These are phyloP conservation scores for Brachypodium distachyon DNA, from an alignment of 202 grass and related monocot species.

Conservation along the genomic window DNA sequence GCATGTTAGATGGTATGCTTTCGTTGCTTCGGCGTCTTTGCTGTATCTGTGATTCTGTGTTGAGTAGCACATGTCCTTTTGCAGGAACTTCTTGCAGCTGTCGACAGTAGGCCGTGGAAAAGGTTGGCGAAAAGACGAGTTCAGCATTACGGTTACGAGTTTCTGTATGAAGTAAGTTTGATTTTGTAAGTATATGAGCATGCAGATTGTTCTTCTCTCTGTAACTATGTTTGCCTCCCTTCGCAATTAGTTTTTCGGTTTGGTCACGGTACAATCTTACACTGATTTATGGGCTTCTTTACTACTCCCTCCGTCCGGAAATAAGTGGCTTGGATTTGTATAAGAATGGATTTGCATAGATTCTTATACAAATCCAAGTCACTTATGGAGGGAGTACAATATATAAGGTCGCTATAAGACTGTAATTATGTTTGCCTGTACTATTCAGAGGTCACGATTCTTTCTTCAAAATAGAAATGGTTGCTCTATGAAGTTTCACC, in stretches of 20 bases:
- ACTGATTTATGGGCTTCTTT: background rate
- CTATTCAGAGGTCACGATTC: no score
- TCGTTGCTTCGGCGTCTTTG: background rate
- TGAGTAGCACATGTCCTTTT: background rate
- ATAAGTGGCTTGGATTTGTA: no score
- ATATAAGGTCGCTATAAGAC: no score
- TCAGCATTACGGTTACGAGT: conserved; percentile 97
- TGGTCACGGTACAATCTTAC: background rate
- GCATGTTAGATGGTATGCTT: background rate
- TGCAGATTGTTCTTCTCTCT: background rate
- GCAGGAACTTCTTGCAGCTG: conserved; percentile 72
- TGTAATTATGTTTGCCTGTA: no score
- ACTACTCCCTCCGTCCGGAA: no score
- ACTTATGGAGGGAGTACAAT: no score
- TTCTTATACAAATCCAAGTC: no score
- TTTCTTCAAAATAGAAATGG: no score
- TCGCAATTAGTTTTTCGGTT: background rate
- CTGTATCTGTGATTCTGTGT: background rate
- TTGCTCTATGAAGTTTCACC: no score
- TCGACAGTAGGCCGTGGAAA: conserved; percentile 64
- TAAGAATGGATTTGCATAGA: no score
- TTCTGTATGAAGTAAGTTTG: conserved; percentile 83
- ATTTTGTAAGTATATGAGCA: conserved; percentile 23
- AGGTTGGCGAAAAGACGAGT: conserved; percentile 75
- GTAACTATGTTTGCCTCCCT: background rate